phyloP scores from a whole-genome alignment of 257 asterid genomes.

The Lycium barbarum region DNA sequence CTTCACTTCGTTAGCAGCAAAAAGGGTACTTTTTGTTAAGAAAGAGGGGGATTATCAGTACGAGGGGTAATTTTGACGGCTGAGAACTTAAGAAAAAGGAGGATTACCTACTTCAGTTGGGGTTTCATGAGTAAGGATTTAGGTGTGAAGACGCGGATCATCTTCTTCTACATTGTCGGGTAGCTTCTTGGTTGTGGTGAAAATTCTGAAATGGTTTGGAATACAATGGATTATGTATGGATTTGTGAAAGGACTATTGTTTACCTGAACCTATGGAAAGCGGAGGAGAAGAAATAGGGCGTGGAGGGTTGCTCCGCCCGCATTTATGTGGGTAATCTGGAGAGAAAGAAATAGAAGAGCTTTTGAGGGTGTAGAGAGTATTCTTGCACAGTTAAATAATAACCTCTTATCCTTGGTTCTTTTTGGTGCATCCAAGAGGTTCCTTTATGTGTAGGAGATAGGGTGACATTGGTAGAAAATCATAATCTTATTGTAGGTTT shows the following conservation, averaged over 20 bases:
- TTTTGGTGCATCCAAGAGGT: background rate
- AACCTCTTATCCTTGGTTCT: background rate
- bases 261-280: background rate
- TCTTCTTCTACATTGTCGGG: background rate
- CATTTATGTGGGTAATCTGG: background rate
- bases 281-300: background rate
- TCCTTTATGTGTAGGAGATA: background rate
- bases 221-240: background rate
- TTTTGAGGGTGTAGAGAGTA: background rate
- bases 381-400: background rate
- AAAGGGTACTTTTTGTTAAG: background rate
- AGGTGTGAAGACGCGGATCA: background rate
- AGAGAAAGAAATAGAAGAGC: background rate
- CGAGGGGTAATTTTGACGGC: background rate
- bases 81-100: background rate
- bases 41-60: background rate
- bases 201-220: background rate
- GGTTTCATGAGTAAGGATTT: background rate
- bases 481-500: background rate
- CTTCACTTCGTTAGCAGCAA: background rate
- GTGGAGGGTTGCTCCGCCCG: background rate
- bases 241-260: background rate
- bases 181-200: background rate
- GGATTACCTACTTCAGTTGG: background rate
- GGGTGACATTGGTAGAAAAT: background rate